Conservation (phyloP, 345 rosid genomes). For the Psidium friedrichsthalianum region DNA sequence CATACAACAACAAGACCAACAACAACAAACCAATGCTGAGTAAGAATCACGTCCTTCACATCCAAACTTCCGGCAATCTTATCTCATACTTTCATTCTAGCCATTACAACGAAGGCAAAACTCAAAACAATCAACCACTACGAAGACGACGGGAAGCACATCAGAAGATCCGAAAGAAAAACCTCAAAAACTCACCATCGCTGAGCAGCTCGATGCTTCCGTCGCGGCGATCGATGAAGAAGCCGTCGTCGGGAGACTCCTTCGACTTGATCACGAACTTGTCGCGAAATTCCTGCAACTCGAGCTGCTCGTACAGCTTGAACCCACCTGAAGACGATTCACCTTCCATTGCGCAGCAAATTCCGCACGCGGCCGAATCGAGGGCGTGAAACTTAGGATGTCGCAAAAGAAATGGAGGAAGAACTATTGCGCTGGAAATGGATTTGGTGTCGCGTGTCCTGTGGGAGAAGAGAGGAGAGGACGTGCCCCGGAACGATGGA, state of each 20-base stretch:
- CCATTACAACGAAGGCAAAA: background rate
- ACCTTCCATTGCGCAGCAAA: conserved; percentile 24
- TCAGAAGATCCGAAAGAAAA: background rate
- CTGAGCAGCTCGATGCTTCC: conserved; percentile 48
- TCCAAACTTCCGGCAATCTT: background rate
- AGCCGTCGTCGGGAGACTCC: conserved; percentile 50
- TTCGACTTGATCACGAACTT: conserved; percentile 60
- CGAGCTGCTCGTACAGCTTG: conserved; percentile 57
- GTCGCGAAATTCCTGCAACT: conserved; percentile 67
- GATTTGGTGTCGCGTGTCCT: background rate
- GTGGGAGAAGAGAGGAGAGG: background rate
- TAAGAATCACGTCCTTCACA: background rate
- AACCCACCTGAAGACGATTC: conserved; percentile 30
- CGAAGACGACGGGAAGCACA: background rate
- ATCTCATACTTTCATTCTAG: background rate
- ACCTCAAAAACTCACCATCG: conserved; percentile 30
- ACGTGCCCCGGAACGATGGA: background rate
- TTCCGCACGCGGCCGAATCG: background rate
- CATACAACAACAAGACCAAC: background rate
- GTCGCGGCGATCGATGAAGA: conserved; percentile 57
- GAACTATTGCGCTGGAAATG: background rate
- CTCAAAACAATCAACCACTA: background rate
- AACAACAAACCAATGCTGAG: background rate
- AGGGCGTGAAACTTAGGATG: background rate
- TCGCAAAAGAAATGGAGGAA: background rate